A percentile compares a stretch with the other conserved stretches of the same genome.
phyloP scores from a whole-genome alignment of 1,284 basidiomycete species.

The Ceratobasidium papillatum region DNA sequence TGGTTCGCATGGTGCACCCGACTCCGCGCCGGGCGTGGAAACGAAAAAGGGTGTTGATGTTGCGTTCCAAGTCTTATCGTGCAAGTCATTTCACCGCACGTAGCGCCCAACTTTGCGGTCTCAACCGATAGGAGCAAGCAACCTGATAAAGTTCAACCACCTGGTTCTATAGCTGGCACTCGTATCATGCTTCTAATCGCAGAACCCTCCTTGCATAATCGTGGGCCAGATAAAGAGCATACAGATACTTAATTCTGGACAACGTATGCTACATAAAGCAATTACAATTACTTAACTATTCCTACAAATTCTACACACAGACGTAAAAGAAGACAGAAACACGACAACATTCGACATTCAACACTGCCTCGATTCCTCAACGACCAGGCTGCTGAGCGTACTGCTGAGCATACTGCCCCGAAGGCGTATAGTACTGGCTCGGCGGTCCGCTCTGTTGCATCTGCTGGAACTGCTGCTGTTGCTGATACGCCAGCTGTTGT shows the following conservation, averaged over 20 bases:
- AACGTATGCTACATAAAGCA: background rate
- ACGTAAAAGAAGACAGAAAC: background rate
- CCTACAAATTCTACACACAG: slow-evolving; percentile 7
- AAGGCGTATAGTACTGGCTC: slow-evolving; percentile 36
- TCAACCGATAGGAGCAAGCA: background rate
- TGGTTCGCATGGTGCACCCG: slow-evolving; percentile 11
- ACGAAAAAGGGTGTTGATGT: background rate
- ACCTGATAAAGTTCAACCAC: too few relatives aligned
- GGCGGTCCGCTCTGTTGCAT: slow-evolving; percentile 38
- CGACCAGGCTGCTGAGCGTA: slow-evolving; percentile 34
- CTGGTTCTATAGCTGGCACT: too few relatives aligned
- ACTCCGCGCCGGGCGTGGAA: background rate
- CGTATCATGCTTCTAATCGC: slow-evolving; percentile 4
- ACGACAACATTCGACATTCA: slow-evolving; percentile 5
- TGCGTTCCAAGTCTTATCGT: background rate
- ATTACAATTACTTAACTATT: slow-evolving; percentile 20
- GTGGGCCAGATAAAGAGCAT: background rate
- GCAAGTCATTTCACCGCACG: slow-evolving; percentile 1
- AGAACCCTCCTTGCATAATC: background rate
- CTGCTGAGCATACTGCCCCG: slow-evolving; percentile 38
- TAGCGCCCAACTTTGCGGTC: background rate
- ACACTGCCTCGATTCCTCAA: slow-evolving; percentile 19
- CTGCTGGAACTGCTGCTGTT: slow-evolving; percentile 51
- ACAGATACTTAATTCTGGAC: slow-evolving; percentile 1
- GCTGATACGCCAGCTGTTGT: slow-evolving; percentile 49